Evolutionary conservation across 805 yeast genomes (phyloP), one percentile per base, ranked within the genome.

Genomic region (Ogataea pilisensis): DNA sequence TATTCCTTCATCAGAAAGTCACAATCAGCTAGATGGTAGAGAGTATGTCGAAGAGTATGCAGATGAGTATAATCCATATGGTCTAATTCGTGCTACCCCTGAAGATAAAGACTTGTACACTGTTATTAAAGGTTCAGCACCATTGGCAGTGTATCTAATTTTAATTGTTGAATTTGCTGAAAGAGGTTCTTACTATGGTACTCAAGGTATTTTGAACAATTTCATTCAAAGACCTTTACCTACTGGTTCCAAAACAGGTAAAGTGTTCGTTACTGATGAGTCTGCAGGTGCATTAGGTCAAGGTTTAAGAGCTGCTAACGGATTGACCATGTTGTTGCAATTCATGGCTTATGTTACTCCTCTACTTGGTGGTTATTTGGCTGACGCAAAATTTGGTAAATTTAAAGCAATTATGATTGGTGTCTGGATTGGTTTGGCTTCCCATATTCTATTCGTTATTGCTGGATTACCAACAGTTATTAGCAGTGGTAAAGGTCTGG

Each of bases 161-260:
- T 78, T 76, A 46, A 40, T 58, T 32, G 54, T 68, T 32, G 80
- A 75, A 50, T 70, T 75, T 49, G 76, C 78, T 16, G 80, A 75
- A 57, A 66, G 80, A 61, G 79, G 75, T 39, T 72, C 78, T 5
- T 75, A 74, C 51, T 75, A 71, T 48, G 75, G 78, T 19, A 65
- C 66, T 8, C 51, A 62, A 30, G 71, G 70, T 49, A 54, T 70
- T 34, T 63, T 74, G 40, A 57, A 72, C 24, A 75, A 75, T 52
- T 74, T 74, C 48, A 66, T 74, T 41, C 73, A 70, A 60, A 65
- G 76, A 59, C 74, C 76, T n/a, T 57, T 74, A 35, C 79, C 80
- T 12, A 55, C 53, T 28, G 72, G 73, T 34, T 70, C 75, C 14
- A 68, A 69, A 20, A 66, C 65, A 13, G 72, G 76, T 34, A 73